These are phyloP conservation scores for Geotrichum candidum DNA, from an alignment of 1,139 yeast species.

Conservation along the genomic window DNA sequence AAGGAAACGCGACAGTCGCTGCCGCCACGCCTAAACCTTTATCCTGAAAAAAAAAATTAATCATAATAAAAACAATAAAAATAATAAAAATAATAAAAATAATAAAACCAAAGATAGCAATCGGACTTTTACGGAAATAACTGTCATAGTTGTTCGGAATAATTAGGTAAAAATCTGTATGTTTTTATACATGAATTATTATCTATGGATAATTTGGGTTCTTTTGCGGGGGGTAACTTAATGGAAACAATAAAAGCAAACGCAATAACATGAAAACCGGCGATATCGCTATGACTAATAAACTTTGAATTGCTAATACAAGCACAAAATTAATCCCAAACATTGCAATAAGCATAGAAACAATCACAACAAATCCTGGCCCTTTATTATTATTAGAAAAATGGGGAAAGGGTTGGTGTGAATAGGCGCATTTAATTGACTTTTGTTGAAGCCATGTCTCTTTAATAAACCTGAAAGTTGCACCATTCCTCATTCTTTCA, in stretches of 20 bases:
- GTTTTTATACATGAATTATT: neutral
- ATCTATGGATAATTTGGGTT: neutral
- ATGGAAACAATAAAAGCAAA: neutral
- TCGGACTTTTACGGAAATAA: neutral
- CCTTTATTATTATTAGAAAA: no score
- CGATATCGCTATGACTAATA: neutral
- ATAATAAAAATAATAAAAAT: no score
- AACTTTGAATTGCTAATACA: neutral
- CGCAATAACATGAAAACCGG: neutral
- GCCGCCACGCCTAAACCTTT: neutral
- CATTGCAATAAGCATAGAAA: neutral
- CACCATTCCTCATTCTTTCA: neutral
- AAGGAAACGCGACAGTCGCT: neutral
- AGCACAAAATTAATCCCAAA: neutral
- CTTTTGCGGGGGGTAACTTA: neutral
- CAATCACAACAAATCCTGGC: neutral
- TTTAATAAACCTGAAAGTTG: neutral
- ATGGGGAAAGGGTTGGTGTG: neutral
- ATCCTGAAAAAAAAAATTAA: no score
- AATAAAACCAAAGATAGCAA: no score
- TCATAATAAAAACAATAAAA: no score
- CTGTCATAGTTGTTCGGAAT: neutral
- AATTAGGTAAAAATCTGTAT: neutral
- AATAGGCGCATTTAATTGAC: neutral
- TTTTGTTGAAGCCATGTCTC: neutral